Evolutionary conservation across 208 protist species (phyloP).

Genomic region (Acanthamoeba divionensis): DNA sequence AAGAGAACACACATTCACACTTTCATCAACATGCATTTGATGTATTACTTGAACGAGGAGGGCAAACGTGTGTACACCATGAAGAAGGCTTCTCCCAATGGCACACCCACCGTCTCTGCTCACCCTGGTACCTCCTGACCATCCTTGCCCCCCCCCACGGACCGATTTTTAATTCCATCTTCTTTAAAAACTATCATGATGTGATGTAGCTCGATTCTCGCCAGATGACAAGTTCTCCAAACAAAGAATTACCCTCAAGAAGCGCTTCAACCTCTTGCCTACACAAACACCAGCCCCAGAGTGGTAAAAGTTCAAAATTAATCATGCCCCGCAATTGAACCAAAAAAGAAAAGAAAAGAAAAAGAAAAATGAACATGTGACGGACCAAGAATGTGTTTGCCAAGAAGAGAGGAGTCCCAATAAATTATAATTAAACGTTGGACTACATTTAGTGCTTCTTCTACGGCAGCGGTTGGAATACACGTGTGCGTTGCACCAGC

Average conservation of each 20-base stretch:
- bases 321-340: background rate
- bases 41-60: slow-evolving; percentile 77
- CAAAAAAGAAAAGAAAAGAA: background rate
- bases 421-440: no score
- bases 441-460: no score
- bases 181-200: background rate
- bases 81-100: slow-evolving; percentile 66
- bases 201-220: slow-evolving; percentile 83
- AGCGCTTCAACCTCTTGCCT: slow-evolving; percentile 83
- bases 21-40: slow-evolving; percentile 83
- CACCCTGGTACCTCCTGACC: slow-evolving; percentile 60
- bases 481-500: no score
- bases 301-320: slow-evolving; percentile 28
- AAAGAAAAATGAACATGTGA: background rate
- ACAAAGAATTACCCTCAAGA: slow-evolving; percentile 84
- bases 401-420: no score
- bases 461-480: no score
- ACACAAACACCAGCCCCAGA: slow-evolving; percentile 72
- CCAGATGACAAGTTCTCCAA: slow-evolving; percentile 87
- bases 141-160: background rate
- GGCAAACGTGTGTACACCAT: slow-evolving; percentile 83
- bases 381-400: no score
- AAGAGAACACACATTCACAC: no score
- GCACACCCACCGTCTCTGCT: slow-evolving; percentile 51
- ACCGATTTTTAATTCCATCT: background rate